Base-by-base conservation (phyloP, 306 rosid species). In the Vachellia collinsii region DNA sequence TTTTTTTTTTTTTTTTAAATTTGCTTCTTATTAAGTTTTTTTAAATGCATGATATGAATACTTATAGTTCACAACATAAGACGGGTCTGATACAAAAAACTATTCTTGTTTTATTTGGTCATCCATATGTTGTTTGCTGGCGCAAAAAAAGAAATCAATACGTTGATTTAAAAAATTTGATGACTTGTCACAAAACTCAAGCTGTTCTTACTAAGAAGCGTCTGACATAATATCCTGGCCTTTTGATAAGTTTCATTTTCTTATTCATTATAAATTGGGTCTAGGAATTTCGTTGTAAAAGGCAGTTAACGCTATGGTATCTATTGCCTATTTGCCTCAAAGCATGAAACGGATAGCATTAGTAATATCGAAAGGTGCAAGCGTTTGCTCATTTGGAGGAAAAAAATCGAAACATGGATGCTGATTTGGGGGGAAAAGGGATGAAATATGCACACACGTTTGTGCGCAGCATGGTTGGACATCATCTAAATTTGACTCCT, bases 401-500 rank as follows among this genome's bases (percentile, higher is more conserved):
- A 47, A 0, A 47, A 47, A 9, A 9, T 3, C 10, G 53, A 47
- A 10, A 12, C 53, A 47, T 47, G 3, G 16, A 9, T 2, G 53
- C 17, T 47, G 53, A 11, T 47, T 44, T 8, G 8, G 48, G 48
- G 12, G 48, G 48, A 11, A 2, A 8, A 2, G 48, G 48, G 48
- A 44, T 44, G 11, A 11, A 44, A 11, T 44, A 8, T 29, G 34
- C 34, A 29, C 34, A 29, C 34, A 29, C 34, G 34, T 29, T 29
- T 29, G 34, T 29, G 34, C 34, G 1, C 34, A 29, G 34, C 34
- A 29, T 29, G 34, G 34, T 29, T 29, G 1, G 34, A 97, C 93
- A 38, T 38, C 6, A 38, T 38, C 42, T 38, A 38, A 3, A 38
- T 38, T 38, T 38, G 41, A 38, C 42, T 38, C 5, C n/a, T n/a